Evolutionary conservation across 805 yeast species (phyloP).

Genomic region (Sugiyamaella valdiviana): DNA sequence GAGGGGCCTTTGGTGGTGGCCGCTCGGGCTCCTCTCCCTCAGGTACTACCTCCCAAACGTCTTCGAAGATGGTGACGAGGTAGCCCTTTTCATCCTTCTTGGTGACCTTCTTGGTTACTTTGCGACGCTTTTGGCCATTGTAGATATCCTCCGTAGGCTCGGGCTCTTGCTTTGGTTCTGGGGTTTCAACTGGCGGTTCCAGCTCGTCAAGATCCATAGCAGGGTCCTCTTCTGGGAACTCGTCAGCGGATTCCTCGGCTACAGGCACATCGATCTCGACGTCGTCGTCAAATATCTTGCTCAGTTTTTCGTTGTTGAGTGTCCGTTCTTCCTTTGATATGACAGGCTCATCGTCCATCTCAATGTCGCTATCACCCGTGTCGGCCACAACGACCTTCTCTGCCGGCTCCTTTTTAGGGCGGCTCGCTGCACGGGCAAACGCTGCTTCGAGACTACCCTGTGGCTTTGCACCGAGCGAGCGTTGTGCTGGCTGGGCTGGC

Average conservation of each 20-base stretch:
- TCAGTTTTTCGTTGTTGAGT: slow-evolving; percentile 9
- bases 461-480: background rate
- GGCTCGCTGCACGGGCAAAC: slow-evolving; percentile 11
- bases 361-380: slow-evolving; percentile 11
- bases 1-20: slow-evolving; percentile 3
- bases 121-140: slow-evolving; percentile 7
- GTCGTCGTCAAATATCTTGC: slow-evolving; percentile 15
- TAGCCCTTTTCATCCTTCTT: slow-evolving; percentile 15
- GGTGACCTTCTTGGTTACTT: slow-evolving; percentile 13
- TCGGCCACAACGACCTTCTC: slow-evolving; percentile 17
- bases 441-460: slow-evolving; percentile 6
- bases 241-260: slow-evolving; percentile 7
- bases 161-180: background rate
- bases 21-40: slow-evolving; percentile 11
- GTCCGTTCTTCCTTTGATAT: slow-evolving; percentile 5
- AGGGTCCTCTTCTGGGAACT: slow-evolving; percentile 1
- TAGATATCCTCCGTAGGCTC: background rate
- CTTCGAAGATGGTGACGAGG: slow-evolving; percentile 14
- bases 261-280: slow-evolving; percentile 7
- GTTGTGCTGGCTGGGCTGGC: background rate
- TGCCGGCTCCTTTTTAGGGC: slow-evolving; percentile 9
- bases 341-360: slow-evolving; percentile 12
- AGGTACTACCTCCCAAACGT: slow-evolving; percentile 15
- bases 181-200: background rate
- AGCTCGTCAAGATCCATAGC: background rate